Evolutionary conservation across 1,284 basidiomycete genomes (phyloP).

Genomic region (Microbotryomycetes sp.): DNA sequence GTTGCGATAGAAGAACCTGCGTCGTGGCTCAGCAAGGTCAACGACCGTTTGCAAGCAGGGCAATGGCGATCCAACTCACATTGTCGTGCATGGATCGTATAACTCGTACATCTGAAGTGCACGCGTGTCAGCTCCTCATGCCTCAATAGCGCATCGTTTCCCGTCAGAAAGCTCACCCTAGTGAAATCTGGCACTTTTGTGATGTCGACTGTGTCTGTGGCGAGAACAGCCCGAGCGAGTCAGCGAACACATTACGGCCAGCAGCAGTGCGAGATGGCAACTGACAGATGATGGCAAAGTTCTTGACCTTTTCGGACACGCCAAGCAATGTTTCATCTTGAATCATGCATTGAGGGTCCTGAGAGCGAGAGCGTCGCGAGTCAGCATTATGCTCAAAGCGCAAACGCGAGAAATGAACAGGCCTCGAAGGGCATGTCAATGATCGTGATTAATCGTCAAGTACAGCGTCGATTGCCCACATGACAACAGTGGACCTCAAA

Average conservation of each 20-base stretch:
- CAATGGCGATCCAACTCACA: slow-evolving; percentile 50
- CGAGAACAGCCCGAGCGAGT: neutral
- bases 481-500: too few relatives aligned
- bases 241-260: neutral
- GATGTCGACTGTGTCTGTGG: slow-evolving; percentile 61
- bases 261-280: slow-evolving; percentile 49
- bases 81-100: slow-evolving; percentile 86
- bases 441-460: too few relatives aligned
- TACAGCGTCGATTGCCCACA: too few relatives aligned
- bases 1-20: slow-evolving; percentile 68
- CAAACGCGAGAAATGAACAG: neutral
- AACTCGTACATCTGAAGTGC: slow-evolving; percentile 80
- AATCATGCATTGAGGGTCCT: slow-evolving; percentile 90
- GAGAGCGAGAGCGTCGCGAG: neutral
- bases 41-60: neutral
- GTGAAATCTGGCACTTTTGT: slow-evolving; percentile 98
- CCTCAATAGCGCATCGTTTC: too few relatives aligned
- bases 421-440: too few relatives aligned
- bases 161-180: slow-evolving; percentile 59
- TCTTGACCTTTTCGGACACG: slow-evolving; percentile 92
- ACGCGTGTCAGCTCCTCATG: too few relatives aligned
- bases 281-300: slow-evolving; percentile 87
- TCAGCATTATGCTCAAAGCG: neutral
- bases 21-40: neutral
- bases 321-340: slow-evolving; percentile 97